Conservation (phyloP, 2,329 filamentous ascomycete species). For the Pyrenochaeta sp. region DNA sequence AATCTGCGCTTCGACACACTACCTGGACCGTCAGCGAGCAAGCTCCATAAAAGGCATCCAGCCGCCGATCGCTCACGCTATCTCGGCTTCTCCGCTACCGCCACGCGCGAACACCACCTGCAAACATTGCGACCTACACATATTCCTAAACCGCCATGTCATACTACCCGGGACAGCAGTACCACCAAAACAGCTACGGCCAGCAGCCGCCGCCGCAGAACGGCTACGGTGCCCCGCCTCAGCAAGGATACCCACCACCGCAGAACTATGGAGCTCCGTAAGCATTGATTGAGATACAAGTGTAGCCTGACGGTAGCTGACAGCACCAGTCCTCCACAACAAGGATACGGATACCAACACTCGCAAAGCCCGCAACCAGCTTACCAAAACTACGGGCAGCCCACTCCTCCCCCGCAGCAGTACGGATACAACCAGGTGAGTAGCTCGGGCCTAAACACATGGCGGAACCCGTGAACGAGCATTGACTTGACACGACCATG, state of each 20-base stretch:
- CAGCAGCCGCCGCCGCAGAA: slow-evolving; percentile 50
- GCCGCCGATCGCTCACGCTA: slow-evolving; percentile 11
- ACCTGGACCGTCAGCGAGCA: slow-evolving; percentile 5
- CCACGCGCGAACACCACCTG: slow-evolving; percentile 9
- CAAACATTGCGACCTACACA: slow-evolving; percentile 11
- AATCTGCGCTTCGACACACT: slow-evolving; percentile 1
- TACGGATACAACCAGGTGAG: slow-evolving; percentile 54
- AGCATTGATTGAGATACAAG: slow-evolving; percentile 15
- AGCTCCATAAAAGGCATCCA: slow-evolving; percentile 10
- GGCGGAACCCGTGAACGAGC: neutral
- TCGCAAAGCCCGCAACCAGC: slow-evolving; percentile 47
- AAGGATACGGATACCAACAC: slow-evolving; percentile 49
- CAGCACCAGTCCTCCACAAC: slow-evolving; percentile 36
- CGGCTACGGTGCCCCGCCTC: slow-evolving; percentile 39
- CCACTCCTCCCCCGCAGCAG: slow-evolving; percentile 53
- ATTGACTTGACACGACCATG: neutral
- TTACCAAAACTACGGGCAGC: slow-evolving; percentile 49
- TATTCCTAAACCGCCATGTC: slow-evolving; percentile 43
- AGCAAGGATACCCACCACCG: slow-evolving; percentile 39
- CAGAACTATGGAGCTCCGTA: slow-evolving; percentile 41
- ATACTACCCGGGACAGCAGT: slow-evolving; percentile 53
- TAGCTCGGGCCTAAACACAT: neutral
- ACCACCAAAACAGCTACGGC: slow-evolving; percentile 52
- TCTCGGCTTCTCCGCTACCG: slow-evolving; percentile 19
- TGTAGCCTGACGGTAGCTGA: slow-evolving; percentile 20